phyloP scores from a whole-genome alignment of 2,329 filamentous ascomycete genomes.

The Scytalidium lignicola region DNA sequence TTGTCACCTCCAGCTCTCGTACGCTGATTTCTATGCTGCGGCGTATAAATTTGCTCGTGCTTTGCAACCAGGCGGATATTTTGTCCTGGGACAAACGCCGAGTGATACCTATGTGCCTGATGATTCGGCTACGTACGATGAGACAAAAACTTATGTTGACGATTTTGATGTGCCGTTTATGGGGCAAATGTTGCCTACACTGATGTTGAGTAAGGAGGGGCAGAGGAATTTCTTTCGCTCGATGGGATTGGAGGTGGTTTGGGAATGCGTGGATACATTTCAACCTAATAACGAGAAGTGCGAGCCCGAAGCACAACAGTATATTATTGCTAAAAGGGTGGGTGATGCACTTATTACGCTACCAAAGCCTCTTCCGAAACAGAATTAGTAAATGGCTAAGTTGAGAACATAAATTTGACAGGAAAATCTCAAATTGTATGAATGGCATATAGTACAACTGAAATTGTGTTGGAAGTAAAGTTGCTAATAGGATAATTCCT shows the following conservation, averaged over 20 bases:
- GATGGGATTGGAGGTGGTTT: slow-evolving; percentile 21
- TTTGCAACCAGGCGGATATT: slow-evolving; percentile 19
- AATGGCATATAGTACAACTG: too few species aligned
- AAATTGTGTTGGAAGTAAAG: too few species aligned
- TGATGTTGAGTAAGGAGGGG: slow-evolving; percentile 19
- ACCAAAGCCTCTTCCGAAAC: too few species aligned
- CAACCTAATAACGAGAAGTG: slow-evolving; percentile 16
- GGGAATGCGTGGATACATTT: slow-evolving; percentile 16
- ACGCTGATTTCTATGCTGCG: slow-evolving; percentile 21
- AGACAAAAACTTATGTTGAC: slow-evolving; percentile 24
- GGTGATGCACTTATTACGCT: background rate
- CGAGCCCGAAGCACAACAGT: slow-evolving; percentile 7
- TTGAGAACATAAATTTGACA: too few species aligned
- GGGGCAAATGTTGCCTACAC: slow-evolving; percentile 15
- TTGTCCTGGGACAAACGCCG: slow-evolving; percentile 24
- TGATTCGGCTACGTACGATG: slow-evolving; percentile 15
- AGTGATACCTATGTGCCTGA: slow-evolving; percentile 15
- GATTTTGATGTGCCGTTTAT: slow-evolving; percentile 19
- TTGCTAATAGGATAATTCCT: too few species aligned
- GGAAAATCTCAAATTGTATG: too few species aligned
- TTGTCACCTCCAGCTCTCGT: slow-evolving; percentile 22
- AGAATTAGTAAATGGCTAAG: too few species aligned
- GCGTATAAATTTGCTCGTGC: slow-evolving; percentile 17
- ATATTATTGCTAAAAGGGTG: slow-evolving; percentile 7
- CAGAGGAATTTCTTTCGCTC: slow-evolving; percentile 15